These are phyloP conservation scores for Cutaneotrichosporon spelunceum DNA, from an alignment of 1,284 basidiomycete species.

Conservation along the genomic window DNA sequence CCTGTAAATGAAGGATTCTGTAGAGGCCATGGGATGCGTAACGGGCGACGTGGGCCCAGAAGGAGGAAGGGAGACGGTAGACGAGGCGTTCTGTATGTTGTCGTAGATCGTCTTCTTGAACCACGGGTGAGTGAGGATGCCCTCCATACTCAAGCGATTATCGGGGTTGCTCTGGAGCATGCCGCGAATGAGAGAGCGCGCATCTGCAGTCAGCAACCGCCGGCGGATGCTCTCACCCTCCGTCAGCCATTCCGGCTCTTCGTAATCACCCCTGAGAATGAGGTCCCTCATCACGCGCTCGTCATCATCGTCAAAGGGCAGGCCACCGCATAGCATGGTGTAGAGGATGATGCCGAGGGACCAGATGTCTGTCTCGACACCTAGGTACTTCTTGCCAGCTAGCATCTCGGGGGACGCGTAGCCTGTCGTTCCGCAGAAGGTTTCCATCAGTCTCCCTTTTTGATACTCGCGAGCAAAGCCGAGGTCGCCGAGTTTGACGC, in stretches of 20 bases:
- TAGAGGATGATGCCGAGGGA: constrained; percentile 94
- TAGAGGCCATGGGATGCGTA: background rate
- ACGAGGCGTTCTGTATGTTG: constrained; percentile 33
- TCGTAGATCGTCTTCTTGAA: constrained; percentile 61
- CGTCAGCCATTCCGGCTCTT: constrained; percentile 87
- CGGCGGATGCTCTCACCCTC: constrained; percentile 57
- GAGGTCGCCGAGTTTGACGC: constrained; percentile 90
- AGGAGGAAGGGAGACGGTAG: constrained; percentile 24
- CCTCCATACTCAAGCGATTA: constrained; percentile 72
- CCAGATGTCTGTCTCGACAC: constrained; percentile 94
- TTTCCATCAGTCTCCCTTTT: constrained; percentile 78
- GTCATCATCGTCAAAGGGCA: constrained; percentile 98
- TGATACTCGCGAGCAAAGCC: constrained; percentile 96
- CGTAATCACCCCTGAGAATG: constrained; percentile 82
- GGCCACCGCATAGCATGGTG: constrained; percentile 83
- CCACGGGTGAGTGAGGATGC: constrained; percentile 87
- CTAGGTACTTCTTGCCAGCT: constrained; percentile 80
- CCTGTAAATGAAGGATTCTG: background rate
- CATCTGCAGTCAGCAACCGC: constrained; percentile 58
- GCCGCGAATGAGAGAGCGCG: constrained; percentile 70
- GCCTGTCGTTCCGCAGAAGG: constrained; percentile 89
- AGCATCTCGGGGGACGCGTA: constrained; percentile 96
- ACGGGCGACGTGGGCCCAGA: constrained; percentile 21
- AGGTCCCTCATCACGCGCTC: constrained; percentile 83
- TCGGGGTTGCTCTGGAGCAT: constrained; percentile 78